Base-by-base conservation (phyloP, 2,329 filamentous ascomycete species). In the Trichoderma oligosporum region DNA sequence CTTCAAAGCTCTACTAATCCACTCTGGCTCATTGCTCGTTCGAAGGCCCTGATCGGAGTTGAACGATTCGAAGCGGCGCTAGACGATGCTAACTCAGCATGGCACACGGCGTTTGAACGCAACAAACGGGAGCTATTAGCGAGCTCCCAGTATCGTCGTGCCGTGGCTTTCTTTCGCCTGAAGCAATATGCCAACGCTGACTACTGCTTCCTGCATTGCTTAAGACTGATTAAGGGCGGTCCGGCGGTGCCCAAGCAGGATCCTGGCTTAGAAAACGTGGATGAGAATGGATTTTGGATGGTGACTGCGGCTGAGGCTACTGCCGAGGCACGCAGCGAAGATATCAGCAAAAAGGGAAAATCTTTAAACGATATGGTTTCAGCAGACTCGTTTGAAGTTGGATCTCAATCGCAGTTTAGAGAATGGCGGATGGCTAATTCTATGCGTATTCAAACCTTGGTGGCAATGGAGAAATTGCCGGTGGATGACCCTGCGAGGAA, bases 131-230 rank as follows among this genome's bases (percentile, higher is more conserved):
- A 90, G 62, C 80, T 88, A 27, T 90, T 97, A 70, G 79, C 85
- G 44, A 83, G 90, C n/a, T 87, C 89, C 1, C 90, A 97, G 66
- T 83, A 94, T 66, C 84, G 92, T 64, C 84, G 93, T 35, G 88
- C 84, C 4, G 83, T 96, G 11, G 82, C 87, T 9, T 78, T 93
- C 24, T 88, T 84, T 70, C 82, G 85, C 47, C 76, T 91, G 38
- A 83, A 82, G 31, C 80, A 83, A 53, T 90, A 85, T 64, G 91
- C 86, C 3, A 87, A 97, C 71, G 87, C 91, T 0, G 81, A 86
- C 58, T 82, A 84, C 63, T 83, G 92, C 61, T 83, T 92, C 18
- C 76, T 77, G 16, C 86, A 83, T 78, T 74, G 78, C 29, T 75
- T 78, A 70, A 64, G 70, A 4, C 45, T 77, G 6, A 70, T 67